Base-by-base conservation (phyloP, 371 early-diverging fungal genomes). In the Apophysomyces ossiformis region DNA sequence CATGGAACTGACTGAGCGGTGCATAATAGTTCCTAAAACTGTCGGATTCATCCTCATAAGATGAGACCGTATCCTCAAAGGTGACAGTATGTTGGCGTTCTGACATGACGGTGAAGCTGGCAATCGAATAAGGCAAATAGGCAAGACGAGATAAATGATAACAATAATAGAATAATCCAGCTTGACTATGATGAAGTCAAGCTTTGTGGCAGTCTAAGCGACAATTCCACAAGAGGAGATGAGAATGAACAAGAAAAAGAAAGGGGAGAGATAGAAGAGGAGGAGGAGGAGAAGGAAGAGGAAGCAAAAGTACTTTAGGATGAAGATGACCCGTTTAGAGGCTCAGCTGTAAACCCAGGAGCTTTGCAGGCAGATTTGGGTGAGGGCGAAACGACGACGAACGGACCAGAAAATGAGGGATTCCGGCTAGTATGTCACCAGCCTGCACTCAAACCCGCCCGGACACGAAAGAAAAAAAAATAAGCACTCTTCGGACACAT, bases 1-100 rank as follows among this genome's bases (percentile, higher is more conserved):
- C 54, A 9, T 50, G 54, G 11, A 50, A 45, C 26, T 64, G 64
- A 37, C 64, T 64, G 11, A 72, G 56, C 1, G 72, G 72, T 11
- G 72, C 69, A 63, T 69, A 72, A 56, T 72, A 72, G 58, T 71
- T 72, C n/a, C 64, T 54, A 69, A 64, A 72, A 21, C 68, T 62
- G 37, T 63, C 66, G 45, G 64, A 35, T 15, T 72, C 72, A 39
- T 72, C 72, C 5, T 72, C 69, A 36, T 60, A 63, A 16, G 68
- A 57, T 15, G 60, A 44, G 21, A 58, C 66, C 11, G 63, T n/a
- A 15, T 63, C 46, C 47, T 61, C 63, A 56, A 70, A 70, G 35
- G 57, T 66, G 15, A 70, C 70, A 21, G 65, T 58, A 21, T 69
- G 69, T n/a, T 61, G 61, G 5, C 26, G 57, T 32, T 62, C 62